Base-by-base conservation (phyloP, 768 basidiomycete species). In the Russula brevipes region DNA sequence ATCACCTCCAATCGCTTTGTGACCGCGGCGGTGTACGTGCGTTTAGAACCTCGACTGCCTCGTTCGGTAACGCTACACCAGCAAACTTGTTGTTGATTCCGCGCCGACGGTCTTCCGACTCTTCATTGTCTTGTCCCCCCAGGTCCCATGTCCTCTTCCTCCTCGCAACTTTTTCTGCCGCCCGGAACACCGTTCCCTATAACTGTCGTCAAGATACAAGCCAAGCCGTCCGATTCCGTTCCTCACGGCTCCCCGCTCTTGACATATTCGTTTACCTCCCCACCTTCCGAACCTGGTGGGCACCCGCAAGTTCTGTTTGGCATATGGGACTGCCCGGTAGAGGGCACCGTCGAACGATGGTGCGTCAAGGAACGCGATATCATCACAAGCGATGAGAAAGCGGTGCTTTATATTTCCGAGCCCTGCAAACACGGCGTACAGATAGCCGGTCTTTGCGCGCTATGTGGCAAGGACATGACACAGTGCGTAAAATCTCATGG, bases 401-500 rank as follows among this genome's bases (percentile, higher is more conserved):
- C 86, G 3, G 85, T 83, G 61, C 77, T 94, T 30, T 74, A 82
- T 42, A 78, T 98, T 66, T 76, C 84, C 51, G 95, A 98, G 74
- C 91, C 94, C n/a, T 99, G 96, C 77, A 94, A 92, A 61, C 96
- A 99, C 75, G 91, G 91, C 63, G 87, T 96, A 69, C 95, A 98
- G 73, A 79, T 96, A 54, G 86, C 87, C 46, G 96, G 96, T 1
- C 79, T 99, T 54, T 99, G 96, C 72, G 93, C 91, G 1, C 74
- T 97, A 36, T 99, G 96, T 71, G 96, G 94, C 42, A 94, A 91
- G 77, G 95, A 99, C 69, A 88, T 98, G 83, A 95, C 91, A 49
- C 84, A 81, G 93, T 95, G 71, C 61, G 87, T 77, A 38, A 67
- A 44, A 12, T 62, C 52, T 51, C 35, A 47, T 64, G 42, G 44